Evolutionary conservation across 2,329 filamentous ascomycete genomes (phyloP).

Genomic region (Epichloe uncinata): DNA sequence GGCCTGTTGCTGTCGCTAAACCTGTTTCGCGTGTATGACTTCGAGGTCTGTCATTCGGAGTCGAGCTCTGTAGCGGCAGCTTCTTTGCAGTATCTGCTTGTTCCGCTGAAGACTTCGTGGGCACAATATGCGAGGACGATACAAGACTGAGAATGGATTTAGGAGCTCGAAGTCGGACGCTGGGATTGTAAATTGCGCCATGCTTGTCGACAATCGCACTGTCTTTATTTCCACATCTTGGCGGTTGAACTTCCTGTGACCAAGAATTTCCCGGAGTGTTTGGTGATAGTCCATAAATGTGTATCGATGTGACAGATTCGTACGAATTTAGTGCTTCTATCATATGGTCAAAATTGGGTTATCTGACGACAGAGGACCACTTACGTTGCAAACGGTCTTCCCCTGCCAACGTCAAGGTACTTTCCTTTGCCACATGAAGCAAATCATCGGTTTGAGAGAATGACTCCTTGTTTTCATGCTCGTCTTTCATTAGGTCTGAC

Average conservation of each 20-base stretch:
- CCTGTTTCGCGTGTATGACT: neutral
- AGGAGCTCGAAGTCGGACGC: slow-evolving; percentile 3
- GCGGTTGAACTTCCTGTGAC: neutral
- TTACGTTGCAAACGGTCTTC: slow-evolving; percentile 61
- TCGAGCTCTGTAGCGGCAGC: slow-evolving; percentile 13
- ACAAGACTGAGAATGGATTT: neutral
- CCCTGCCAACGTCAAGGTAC: slow-evolving; percentile 50
- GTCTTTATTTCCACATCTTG: neutral
- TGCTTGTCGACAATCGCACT: neutral
- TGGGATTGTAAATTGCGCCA: slow-evolving; percentile 3
- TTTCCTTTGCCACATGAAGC: neutral
- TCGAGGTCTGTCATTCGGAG: slow-evolving; percentile 13
- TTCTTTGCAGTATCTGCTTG: slow-evolving; percentile 16
- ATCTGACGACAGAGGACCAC: slow-evolving; percentile 5
- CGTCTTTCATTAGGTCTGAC: slow-evolving; percentile 23
- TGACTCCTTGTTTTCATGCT: slow-evolving; percentile 53
- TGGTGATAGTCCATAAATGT: slow-evolving; percentile 62
- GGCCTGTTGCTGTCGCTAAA: slow-evolving; percentile 30
- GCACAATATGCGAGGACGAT: neutral
- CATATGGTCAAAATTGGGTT: slow-evolving; percentile 5
- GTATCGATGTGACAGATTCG: slow-evolving; percentile 61
- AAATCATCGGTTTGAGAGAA: neutral
- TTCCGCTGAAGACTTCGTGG: neutral
- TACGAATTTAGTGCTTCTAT: slow-evolving; percentile 56
- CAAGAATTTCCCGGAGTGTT: neutral